phyloP scores from a whole-genome alignment of 441 rosid genomes.

The Melastoma candidum region DNA sequence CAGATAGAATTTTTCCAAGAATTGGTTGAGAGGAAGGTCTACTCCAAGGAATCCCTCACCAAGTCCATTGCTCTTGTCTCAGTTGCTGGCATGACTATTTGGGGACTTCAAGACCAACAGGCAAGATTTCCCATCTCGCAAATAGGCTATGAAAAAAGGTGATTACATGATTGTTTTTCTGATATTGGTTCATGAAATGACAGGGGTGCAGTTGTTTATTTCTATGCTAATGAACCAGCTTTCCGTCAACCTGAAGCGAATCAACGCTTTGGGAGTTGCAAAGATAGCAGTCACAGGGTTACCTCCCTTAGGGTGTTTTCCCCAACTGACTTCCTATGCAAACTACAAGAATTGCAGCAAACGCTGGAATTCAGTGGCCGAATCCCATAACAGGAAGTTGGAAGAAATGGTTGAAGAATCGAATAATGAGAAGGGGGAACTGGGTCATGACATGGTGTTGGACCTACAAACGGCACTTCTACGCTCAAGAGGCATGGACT shows the following conservation, averaged over 20 bases:
- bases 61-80: conserved; percentile 38
- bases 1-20: conserved; percentile 34
- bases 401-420: conserved; percentile 16
- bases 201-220: conserved; percentile 24
- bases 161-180: neutral
- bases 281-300: conserved; percentile 28
- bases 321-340: conserved; percentile 17
- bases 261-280: conserved; percentile 30
- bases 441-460: conserved; percentile 14
- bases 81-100: conserved; percentile 40
- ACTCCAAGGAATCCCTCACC: conserved; percentile 23
- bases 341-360: conserved; percentile 31
- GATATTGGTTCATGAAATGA: neutral
- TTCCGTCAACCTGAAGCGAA: conserved; percentile 20
- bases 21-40: conserved; percentile 21
- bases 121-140: conserved; percentile 12
- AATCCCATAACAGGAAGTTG: conserved; percentile 31
- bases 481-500: conserved; percentile 15
- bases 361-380: conserved; percentile 19
- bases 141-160: too few species aligned
- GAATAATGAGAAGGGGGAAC: conserved; percentile 15
- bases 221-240: conserved; percentile 22
- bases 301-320: conserved; percentile 46
- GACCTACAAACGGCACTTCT: conserved; percentile 30
- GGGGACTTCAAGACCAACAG: conserved; percentile 15